These are phyloP conservation scores for Eimeria nieschulzi DNA, from an alignment of 169 alveolate species.

Conservation along the genomic window DNA sequence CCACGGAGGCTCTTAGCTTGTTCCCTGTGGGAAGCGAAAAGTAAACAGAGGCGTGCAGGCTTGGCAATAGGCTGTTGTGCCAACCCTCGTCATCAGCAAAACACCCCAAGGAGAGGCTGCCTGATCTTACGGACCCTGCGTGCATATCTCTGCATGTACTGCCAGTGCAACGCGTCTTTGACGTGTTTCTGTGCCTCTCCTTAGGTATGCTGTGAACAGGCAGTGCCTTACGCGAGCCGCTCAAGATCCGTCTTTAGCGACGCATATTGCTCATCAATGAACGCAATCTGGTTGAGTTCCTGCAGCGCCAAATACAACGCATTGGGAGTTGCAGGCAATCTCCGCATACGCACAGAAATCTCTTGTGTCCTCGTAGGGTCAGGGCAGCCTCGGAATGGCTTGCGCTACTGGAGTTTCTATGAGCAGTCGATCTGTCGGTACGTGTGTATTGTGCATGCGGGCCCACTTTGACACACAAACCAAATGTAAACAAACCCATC, in stretches of 20 bases:
- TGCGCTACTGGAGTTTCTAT: neutral
- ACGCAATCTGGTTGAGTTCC: conserved; percentile 3
- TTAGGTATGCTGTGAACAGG: neutral
- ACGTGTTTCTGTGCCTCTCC: neutral
- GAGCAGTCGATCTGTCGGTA: neutral
- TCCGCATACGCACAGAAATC: neutral
- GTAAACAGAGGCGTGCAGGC: neutral
- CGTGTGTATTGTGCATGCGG: neutral
- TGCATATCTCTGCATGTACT: neutral
- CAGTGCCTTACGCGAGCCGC: conserved; percentile 2
- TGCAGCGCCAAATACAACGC: neutral
- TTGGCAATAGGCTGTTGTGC: neutral
- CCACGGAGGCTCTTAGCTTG: too few relatives aligned
- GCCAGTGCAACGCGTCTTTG: neutral
- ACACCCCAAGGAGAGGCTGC: neutral
- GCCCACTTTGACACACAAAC: neutral
- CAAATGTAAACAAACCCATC: neutral
- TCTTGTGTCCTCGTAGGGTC: neutral
- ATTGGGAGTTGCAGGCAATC: neutral
- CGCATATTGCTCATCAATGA: neutral
- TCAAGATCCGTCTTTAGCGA: conserved; percentile 4
- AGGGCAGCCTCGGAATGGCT: too few relatives aligned
- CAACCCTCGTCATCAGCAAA: neutral
- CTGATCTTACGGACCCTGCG: neutral
- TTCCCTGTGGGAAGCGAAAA: neutral